Conservation (phyloP, 495 filamentous ascomycete species). For the Aspergillus ellipticus region DNA sequence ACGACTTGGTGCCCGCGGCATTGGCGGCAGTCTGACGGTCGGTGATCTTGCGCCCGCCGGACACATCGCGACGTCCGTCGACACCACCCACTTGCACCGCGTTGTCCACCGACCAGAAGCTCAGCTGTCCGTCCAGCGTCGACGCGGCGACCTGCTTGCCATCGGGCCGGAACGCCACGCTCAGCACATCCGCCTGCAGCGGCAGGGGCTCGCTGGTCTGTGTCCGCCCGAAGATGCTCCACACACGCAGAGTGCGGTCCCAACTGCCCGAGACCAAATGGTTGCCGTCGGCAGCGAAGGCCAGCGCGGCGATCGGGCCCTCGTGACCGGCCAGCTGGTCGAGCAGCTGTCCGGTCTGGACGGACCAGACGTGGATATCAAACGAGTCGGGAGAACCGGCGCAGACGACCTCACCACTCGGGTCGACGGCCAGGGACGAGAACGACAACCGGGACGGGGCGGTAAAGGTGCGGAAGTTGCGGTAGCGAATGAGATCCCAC, state of each 20-base stretch:
- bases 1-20: slow-evolving; percentile 80
- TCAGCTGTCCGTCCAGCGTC: slow-evolving; percentile 87
- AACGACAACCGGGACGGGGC: slow-evolving; percentile 89
- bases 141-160: slow-evolving; percentile 87
- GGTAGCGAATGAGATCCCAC: slow-evolving; percentile 94
- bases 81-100: slow-evolving; percentile 76
- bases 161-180: slow-evolving; percentile 83
- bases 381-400: slow-evolving; percentile 94
- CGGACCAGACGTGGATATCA: slow-evolving; percentile 96
- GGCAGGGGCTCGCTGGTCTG: slow-evolving; percentile 94
- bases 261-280: slow-evolving; percentile 86
- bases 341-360: slow-evolving; percentile 93
- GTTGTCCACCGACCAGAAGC: slow-evolving; percentile 90
- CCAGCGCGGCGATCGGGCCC: slow-evolving; percentile 80
- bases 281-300: slow-evolving; percentile 82
- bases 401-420: slow-evolving; percentile 90
- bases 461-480: slow-evolving; percentile 96
- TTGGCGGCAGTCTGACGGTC: slow-evolving; percentile 91
- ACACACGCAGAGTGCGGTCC: slow-evolving; percentile 91
- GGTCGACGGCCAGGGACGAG: slow-evolving; percentile 91
- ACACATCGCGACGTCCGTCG: slow-evolving; percentile 87
- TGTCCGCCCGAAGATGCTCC: slow-evolving; percentile 89
- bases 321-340: slow-evolving; percentile 91
- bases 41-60: slow-evolving; percentile 80
- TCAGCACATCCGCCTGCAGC: slow-evolving; percentile 83